Conservation (phyloP, 1,139 yeast genomes). For the Candida sp. region DNA sequence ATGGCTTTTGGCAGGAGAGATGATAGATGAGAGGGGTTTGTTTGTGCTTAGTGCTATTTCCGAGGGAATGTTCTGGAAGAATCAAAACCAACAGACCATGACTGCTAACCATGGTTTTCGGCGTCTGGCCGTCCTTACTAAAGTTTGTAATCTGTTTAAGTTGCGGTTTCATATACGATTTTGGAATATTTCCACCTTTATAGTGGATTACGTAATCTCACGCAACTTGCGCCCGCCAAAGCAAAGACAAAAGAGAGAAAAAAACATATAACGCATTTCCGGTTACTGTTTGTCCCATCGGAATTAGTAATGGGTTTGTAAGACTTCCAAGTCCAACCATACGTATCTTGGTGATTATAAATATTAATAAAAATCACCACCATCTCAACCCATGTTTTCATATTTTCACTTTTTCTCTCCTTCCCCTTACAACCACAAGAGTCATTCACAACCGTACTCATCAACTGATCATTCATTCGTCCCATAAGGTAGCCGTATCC, state of each 20-base stretch:
- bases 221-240: background rate
- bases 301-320: constrained; percentile 3
- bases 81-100: background rate
- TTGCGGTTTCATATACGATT: background rate
- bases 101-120: background rate
- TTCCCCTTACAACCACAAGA: background rate
- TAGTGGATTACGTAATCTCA: no score
- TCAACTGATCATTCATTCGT: background rate
- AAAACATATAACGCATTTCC: background rate
- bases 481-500: background rate
- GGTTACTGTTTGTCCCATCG: background rate
- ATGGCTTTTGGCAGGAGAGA: no score
- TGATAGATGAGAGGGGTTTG: background rate
- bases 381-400: background rate
- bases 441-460: background rate
- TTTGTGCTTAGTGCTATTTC: background rate
- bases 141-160: background rate
- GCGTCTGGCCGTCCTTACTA: background rate
- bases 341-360: background rate
- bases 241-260: background rate
- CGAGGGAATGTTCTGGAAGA: background rate
- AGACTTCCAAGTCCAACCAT: background rate
- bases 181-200: no score
- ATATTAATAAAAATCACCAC: constrained; percentile 1
- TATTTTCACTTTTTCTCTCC: background rate